Evolutionary conservation across 1,284 basidiomycete species (phyloP).

Genomic region (Pseudozyma hubeiensis): DNA sequence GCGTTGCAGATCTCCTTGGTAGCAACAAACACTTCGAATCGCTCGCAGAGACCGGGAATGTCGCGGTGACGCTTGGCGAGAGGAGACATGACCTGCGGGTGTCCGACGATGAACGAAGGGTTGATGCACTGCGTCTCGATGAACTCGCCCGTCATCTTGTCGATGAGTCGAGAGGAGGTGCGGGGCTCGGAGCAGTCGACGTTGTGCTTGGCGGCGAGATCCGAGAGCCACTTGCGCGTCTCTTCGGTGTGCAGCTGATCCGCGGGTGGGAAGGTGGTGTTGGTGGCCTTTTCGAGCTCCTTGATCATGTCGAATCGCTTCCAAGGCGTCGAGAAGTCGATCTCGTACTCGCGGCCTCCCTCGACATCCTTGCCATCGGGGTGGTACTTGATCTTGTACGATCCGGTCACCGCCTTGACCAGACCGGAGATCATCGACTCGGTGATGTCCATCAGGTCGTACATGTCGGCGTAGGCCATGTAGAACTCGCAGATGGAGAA

Average conservation of each 20-base stretch:
- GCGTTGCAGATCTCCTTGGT: conserved; percentile 85
- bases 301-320: conserved; percentile 97
- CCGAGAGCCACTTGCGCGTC: conserved; percentile 88
- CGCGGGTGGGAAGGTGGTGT: conserved; percentile 91
- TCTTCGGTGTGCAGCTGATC: conserved; percentile 89
- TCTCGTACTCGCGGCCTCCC: conserved; percentile 76
- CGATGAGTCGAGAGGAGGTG: conserved; percentile 92
- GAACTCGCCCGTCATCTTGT: conserved; percentile 97
- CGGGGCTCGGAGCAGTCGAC: conserved; percentile 97
- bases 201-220: conserved; percentile 83
- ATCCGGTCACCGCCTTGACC: conserved; percentile 87
- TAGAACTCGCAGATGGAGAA: conserved; percentile 98
- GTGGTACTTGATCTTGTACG: conserved; percentile 88
- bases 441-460: conserved; percentile 98
- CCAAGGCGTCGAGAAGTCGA: conserved; percentile 96
- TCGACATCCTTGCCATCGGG: conserved; percentile 87
- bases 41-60: conserved; percentile 85
- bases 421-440: conserved; percentile 90
- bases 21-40: conserved; percentile 98
- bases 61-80: conserved; percentile 75
- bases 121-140: conserved; percentile 97
- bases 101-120: conserved; percentile 93
- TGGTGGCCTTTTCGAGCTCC: conserved; percentile 93
- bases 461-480: conserved; percentile 99
- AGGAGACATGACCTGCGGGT: conserved; percentile 99